Percentiles rank a stretch among this genome's conserved stretches.
These are phyloP conservation scores for Hericium erinaceus DNA, from an alignment of 768 basidiomycete species.

Conservation along the genomic window DNA sequence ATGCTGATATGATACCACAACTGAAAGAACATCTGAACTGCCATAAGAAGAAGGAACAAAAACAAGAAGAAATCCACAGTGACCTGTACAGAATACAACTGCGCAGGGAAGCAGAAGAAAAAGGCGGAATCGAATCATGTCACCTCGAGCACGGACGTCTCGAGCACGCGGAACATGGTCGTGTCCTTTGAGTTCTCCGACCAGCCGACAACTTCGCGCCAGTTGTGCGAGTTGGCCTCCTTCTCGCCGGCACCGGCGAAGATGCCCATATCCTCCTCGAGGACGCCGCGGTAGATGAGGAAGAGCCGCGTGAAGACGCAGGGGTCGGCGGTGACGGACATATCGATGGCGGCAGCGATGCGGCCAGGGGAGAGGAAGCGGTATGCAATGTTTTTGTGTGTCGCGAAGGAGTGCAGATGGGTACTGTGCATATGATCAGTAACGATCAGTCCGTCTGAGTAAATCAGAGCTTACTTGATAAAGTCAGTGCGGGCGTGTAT, in stretches of 20 bases:
- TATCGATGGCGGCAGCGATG: constrained; percentile 81
- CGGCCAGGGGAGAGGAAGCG: constrained; percentile 75
- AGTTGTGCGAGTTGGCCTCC: constrained; percentile 73
- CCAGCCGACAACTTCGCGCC: constrained; percentile 76
- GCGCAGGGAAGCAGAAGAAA: background rate
- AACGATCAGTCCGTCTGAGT: constrained; percentile 2
- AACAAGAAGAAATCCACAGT: background rate
- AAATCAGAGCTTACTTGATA: constrained; percentile 49
- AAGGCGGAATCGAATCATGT: constrained; percentile 23
- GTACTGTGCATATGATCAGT: constrained; percentile 34
- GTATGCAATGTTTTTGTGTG: constrained; percentile 83
- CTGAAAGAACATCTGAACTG: background rate
- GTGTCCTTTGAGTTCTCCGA: constrained; percentile 72
- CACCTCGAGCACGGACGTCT: constrained; percentile 72
- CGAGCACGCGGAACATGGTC: constrained; percentile 66
- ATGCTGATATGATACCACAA: background rate
- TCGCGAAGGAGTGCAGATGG: constrained; percentile 64
- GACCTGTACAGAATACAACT: too few species aligned
- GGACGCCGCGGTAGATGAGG: constrained; percentile 76
- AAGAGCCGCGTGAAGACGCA: constrained; percentile 80
- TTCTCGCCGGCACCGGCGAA: constrained; percentile 80
- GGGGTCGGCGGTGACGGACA: constrained; percentile 71
- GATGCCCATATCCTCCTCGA: constrained; percentile 66
- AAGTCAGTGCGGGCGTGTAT: constrained; percentile 75
- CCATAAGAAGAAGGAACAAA: background rate